Evolutionary conservation across 768 basidiomycete species (phyloP).

Genomic region (Hygrocybe coccinea): DNA sequence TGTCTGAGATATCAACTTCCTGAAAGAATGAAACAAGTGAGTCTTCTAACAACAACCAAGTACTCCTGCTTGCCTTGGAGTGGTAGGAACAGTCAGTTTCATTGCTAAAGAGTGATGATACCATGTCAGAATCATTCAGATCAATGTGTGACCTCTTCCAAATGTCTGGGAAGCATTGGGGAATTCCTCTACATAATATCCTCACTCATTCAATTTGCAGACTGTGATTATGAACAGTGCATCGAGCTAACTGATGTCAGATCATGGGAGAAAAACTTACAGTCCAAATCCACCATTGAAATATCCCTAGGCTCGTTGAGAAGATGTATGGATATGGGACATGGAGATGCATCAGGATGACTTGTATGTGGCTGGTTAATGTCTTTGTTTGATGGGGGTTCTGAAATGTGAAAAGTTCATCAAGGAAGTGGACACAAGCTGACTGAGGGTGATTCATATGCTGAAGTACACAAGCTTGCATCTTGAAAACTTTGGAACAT

Average conservation of each 20-base stretch:
- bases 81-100: too few species aligned
- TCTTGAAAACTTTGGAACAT: background rate
- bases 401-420: background rate
- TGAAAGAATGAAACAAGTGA: too few species aligned
- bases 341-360: background rate
- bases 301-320: too few species aligned
- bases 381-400: background rate
- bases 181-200: slow-evolving; percentile 1
- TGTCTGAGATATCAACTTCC: too few species aligned
- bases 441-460: background rate
- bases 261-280: too few species aligned
- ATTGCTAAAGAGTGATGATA: too few species aligned
- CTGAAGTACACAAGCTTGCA: background rate
- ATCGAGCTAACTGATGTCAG: background rate
- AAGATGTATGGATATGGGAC: background rate
- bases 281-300: too few species aligned
- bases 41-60: too few species aligned
- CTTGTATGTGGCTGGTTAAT: background rate
- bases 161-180: slow-evolving; percentile 7
- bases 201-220: background rate
- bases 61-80: too few species aligned
- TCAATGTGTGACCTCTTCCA: slow-evolving; percentile 20
- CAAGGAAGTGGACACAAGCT: background rate
- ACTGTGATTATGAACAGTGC: background rate
- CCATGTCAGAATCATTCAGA: too few species aligned